Evolutionary conservation across 345 rosid genomes (phyloP).

Genomic region (Angophora floribunda): DNA sequence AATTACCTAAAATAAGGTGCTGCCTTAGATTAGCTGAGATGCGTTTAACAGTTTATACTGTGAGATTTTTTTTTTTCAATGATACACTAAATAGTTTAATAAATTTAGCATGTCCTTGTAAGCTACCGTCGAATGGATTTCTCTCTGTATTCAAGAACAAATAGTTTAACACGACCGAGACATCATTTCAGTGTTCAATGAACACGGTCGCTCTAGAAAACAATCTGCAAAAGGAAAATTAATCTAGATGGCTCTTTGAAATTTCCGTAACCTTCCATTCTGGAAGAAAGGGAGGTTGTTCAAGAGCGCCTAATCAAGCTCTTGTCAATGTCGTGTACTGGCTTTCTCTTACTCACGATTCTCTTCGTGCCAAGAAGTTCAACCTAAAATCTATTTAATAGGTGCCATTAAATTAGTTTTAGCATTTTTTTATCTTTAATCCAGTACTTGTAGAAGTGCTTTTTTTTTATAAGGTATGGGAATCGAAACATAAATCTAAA

Average conservation of each 20-base stretch:
- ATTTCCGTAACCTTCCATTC: neutral
- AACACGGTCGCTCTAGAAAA: neutral
- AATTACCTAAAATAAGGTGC: too few relatives aligned
- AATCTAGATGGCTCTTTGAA: neutral
- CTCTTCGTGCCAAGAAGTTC: neutral
- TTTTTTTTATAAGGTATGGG: too few relatives aligned
- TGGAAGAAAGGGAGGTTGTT: neutral
- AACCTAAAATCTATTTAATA: neutral
- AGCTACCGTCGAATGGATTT: neutral
- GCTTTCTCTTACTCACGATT: neutral
- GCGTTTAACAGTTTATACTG: too few relatives aligned
- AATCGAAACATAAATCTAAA: too few relatives aligned
- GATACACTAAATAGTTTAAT: neutral
- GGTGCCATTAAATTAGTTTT: neutral
- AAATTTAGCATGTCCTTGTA: neutral
- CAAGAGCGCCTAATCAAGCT: neutral
- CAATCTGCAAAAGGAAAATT: neutral
- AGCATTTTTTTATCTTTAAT: neutral
- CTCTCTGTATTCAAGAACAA: neutral
- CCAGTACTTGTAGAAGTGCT: neutral
- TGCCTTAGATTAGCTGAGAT: too few relatives aligned
- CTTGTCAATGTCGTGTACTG: neutral
- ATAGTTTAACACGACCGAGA: neutral
- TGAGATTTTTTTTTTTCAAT: too few relatives aligned
- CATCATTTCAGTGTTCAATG: neutral